phyloP scores from a whole-genome alignment of 1,284 basidiomycete genomes.

The Pseudozyma thailandica region DNA sequence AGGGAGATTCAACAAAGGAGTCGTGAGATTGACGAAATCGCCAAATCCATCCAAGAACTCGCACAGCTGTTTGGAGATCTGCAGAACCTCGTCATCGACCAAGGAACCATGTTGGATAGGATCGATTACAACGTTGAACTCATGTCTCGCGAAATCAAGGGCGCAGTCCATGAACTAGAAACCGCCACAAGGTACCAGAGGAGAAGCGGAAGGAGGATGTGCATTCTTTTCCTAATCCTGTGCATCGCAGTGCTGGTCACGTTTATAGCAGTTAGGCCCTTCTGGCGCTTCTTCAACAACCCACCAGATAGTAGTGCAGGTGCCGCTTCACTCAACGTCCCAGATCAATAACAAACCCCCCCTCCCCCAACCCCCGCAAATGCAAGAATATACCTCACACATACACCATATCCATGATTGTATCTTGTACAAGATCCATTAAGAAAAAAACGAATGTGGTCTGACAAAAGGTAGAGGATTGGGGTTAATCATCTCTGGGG shows the following conservation, averaged over 20 bases:
- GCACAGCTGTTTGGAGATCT: slow-evolving; percentile 97
- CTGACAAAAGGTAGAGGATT: not conserved
- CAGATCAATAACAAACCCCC: too few species aligned
- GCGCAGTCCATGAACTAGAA: slow-evolving; percentile 85
- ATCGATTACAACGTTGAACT: slow-evolving; percentile 98
- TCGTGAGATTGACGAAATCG: slow-evolving; percentile 87
- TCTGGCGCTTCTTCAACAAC: slow-evolving; percentile 30
- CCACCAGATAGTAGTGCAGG: not conserved
- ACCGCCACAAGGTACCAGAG: slow-evolving; percentile 91
- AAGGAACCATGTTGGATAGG: slow-evolving; percentile 94
- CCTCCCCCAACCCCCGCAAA: too few species aligned
- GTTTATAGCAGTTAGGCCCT: slow-evolving; percentile 82
- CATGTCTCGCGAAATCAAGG: slow-evolving; percentile 81
- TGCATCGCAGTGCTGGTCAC: slow-evolving; percentile 86
- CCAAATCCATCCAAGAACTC: slow-evolving; percentile 87
- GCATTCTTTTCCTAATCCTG: slow-evolving; percentile 89
- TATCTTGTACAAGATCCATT: too few species aligned
- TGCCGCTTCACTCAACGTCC: too few species aligned
- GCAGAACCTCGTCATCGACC: slow-evolving; percentile 91
- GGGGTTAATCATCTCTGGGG: slow-evolving; percentile 2
- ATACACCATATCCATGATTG: too few species aligned
- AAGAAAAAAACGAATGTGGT: not conserved
- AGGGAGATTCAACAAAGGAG: slow-evolving; percentile 67
- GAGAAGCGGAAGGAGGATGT: slow-evolving; percentile 87
- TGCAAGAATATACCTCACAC: too few species aligned